phyloP scores from a whole-genome alignment of 768 basidiomycete species.

The Termitomyces sp. region DNA sequence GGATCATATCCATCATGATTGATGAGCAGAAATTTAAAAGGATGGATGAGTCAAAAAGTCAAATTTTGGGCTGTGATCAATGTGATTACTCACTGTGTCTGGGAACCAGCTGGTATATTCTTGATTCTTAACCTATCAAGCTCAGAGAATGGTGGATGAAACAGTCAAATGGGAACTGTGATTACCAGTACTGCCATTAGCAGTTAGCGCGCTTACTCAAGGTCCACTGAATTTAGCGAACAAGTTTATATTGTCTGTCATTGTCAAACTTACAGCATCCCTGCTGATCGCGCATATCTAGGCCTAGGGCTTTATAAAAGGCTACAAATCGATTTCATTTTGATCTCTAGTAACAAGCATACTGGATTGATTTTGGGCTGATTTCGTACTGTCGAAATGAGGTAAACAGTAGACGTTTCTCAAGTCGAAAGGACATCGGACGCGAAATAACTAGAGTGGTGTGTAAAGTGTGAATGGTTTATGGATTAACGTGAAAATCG shows the following conservation, averaged over 20 bases:
- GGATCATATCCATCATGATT: too few relatives aligned
- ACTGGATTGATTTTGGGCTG: background rate
- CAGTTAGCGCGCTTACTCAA: too few relatives aligned
- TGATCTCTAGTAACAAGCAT: background rate
- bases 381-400: background rate
- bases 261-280: background rate
- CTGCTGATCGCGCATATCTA: too few relatives aligned
- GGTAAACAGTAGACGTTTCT: background rate
- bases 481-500: background rate
- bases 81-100: too few relatives aligned
- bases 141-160: too few relatives aligned
- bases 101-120: too few relatives aligned
- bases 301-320: background rate
- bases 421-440: background rate
- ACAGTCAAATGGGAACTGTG: too few relatives aligned
- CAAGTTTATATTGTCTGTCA: background rate
- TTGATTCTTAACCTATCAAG: too few relatives aligned
- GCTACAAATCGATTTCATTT: slow-evolving; percentile 10
- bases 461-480: background rate
- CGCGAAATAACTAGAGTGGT: background rate
- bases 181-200: too few relatives aligned
- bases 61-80: too few relatives aligned
- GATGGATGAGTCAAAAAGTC: too few relatives aligned
- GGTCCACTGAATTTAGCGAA: background rate
- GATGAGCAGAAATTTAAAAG: too few relatives aligned